Percentiles rank a stretch among this genome's conserved stretches.
These are phyloP conservation scores for Penicillium sp. DNA, from an alignment of 2,329 filamentous ascomycete genomes.

Conservation along the genomic window DNA sequence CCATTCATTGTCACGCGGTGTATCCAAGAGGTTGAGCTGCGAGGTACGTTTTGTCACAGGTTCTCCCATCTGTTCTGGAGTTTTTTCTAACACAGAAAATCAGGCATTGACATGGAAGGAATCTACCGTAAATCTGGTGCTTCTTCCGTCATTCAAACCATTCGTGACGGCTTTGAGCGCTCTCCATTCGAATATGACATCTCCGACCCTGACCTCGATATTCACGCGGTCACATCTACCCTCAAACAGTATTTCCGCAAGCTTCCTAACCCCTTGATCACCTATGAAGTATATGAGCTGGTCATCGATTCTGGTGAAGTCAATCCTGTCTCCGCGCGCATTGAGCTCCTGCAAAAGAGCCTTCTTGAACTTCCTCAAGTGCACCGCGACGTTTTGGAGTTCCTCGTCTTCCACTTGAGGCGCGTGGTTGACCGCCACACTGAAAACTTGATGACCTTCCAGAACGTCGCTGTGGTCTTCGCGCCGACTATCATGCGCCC, in stretches of 20 bases:
- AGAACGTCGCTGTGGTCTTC: conserved; percentile 95
- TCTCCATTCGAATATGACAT: conserved; percentile 78
- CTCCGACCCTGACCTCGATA: conserved; percentile 89
- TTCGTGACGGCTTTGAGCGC: conserved; percentile 89
- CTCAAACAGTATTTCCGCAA: conserved; percentile 98
- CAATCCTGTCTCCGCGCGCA: conserved; percentile 65
- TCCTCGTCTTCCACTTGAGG: conserved; percentile 88
- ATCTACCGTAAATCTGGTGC: conserved; percentile 98
- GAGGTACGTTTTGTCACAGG: conserved; percentile 57
- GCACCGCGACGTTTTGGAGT: conserved; percentile 88
- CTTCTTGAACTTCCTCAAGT: conserved; percentile 77
- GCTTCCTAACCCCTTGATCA: conserved; percentile 83
- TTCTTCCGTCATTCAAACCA: conserved; percentile 82
- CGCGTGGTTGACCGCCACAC: conserved; percentile 79
- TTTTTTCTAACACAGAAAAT: conserved; percentile 14
- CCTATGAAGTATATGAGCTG: conserved; percentile 87
- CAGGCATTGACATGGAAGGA: conserved; percentile 88
- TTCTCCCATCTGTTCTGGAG: background rate
- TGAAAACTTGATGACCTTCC: conserved; percentile 93
- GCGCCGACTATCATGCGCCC: conserved; percentile 97
- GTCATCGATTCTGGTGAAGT: conserved; percentile 72
- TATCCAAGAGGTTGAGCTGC: conserved; percentile 92
- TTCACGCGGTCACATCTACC: conserved; percentile 92
- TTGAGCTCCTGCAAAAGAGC: conserved; percentile 69
- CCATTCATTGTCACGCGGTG: conserved; percentile 89